phyloP scores from a whole-genome alignment of 2,329 filamentous ascomycete species.

The Berkeleyomyces rouxiae region DNA sequence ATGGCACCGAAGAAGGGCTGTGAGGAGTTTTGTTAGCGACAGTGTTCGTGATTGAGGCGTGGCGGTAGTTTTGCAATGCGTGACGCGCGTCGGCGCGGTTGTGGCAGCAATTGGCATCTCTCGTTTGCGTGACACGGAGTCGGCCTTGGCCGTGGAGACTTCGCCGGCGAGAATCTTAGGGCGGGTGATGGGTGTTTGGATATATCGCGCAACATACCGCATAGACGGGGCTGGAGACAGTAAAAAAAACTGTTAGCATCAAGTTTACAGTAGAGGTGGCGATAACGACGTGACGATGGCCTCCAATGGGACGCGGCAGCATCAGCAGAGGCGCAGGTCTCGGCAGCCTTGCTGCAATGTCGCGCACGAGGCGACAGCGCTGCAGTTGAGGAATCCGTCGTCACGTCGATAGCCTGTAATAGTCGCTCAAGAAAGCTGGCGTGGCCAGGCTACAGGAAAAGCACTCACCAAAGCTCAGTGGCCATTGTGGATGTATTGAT shows the following conservation, averaged over 20 bases:
- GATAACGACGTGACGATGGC: not conserved
- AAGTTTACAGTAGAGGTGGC: not conserved
- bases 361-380: not conserved
- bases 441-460: constrained; percentile 15
- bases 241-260: not conserved
- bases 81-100: not conserved
- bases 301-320: not conserved
- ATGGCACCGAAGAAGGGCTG: constrained; percentile 90
- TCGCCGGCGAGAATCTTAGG: too few species aligned
- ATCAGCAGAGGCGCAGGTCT: not conserved
- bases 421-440: too few species aligned
- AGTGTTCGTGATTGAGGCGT: constrained; percentile 20
- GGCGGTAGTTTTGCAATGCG: not conserved
- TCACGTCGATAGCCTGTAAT: constrained; percentile 15
- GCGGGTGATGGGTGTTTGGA: not conserved
- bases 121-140: too few species aligned
- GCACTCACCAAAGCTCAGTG: constrained; percentile 66
- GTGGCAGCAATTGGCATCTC: not conserved
- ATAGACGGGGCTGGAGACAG: constrained; percentile 67
- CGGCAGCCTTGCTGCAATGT: not conserved
- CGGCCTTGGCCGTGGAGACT: too few species aligned
- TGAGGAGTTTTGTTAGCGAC: constrained; percentile 7
- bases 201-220: constrained; percentile 58
- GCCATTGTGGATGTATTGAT: constrained; percentile 44
- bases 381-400: not conserved